Conservation (phyloP, 768 basidiomycete genomes). For the Boletus rufocinnamomeus region DNA sequence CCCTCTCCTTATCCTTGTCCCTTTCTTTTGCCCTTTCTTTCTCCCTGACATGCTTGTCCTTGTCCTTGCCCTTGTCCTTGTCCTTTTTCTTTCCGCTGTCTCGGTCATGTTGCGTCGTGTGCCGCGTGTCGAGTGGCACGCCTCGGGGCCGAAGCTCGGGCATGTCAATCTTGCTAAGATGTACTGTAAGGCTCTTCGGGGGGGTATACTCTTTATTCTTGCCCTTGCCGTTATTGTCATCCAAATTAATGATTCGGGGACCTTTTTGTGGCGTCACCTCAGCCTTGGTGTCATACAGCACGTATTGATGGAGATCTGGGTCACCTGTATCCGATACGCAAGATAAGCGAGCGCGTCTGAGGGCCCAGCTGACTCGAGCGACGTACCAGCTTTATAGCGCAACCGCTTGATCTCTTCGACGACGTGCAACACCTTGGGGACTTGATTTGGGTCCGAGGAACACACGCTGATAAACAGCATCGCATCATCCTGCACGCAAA, state of each 20-base stretch:
- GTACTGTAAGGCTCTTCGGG: slow-evolving; percentile 66
- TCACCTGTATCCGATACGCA: slow-evolving; percentile 50
- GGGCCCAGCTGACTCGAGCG: neutral
- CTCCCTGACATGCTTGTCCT: slow-evolving; percentile 28
- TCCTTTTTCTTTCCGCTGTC: slow-evolving; percentile 12
- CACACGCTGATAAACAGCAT: slow-evolving; percentile 79
- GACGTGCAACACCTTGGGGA: slow-evolving; percentile 77
- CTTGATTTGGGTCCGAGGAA: slow-evolving; percentile 60
- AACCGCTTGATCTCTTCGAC: slow-evolving; percentile 81
- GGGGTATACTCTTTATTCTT: slow-evolving; percentile 59
- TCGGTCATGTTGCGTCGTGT: neutral
- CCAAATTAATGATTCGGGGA: slow-evolving; percentile 65
- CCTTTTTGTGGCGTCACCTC: slow-evolving; percentile 44
- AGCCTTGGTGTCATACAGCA: slow-evolving; percentile 60
- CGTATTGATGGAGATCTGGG: slow-evolving; percentile 73
- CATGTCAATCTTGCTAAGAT: slow-evolving; percentile 86
- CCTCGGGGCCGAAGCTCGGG: slow-evolving; percentile 58
- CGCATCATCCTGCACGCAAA: slow-evolving; percentile 60
- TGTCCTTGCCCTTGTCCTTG: slow-evolving; percentile 15
- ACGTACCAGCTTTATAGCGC: slow-evolving; percentile 69
- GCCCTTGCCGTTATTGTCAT: slow-evolving; percentile 46
- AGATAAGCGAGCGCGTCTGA: neutral
- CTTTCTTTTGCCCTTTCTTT: slow-evolving; percentile 45
- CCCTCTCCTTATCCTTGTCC: slow-evolving; percentile 14
- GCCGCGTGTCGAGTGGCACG: neutral